Base-by-base conservation (phyloP, 1,284 basidiomycete genomes). In the Testicularia cyperi region DNA sequence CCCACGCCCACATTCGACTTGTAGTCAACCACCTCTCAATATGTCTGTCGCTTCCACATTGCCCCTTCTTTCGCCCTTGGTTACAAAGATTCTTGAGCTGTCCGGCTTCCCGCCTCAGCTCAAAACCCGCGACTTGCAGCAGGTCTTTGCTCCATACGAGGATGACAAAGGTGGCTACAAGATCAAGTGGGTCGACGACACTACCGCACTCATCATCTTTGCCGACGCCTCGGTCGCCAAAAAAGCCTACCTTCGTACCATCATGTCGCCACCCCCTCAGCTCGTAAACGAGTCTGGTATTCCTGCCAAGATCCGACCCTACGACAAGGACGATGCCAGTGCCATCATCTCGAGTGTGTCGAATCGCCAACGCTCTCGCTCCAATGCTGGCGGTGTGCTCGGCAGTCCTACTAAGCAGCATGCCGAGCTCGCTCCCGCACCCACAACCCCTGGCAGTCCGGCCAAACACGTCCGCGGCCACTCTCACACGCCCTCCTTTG, bases 141-240 rank as follows among this genome's bases (percentile, higher is more conserved):
- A 83, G 40, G 87, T 91, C 29, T 96, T 98, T 78, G 82, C 85
- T 40, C 89, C 92, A 31, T 97, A 88, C 84, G 92, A 96, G 70
- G 83, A 81, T 53, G 81, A 86, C 34, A 85, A 82, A 51, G 92
- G 92, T 27, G 94, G 92, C 15, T 96, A 95, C 82, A 90, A 92
- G 81, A 95, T 99, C 78, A 98, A 98, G 78, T 99, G 94, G 94
- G 84, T 86, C 67, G 91, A 99, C 78, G 94, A 99, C 78, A 92
- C 89, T 34, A 92, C 88, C 73, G 88, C 94, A 31, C 81, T 95
- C 72, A 87, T 97, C 72, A 92, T 99, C 58, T 99, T 99, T 77
- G 84, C 85, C 30, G 82, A 83, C 57, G 75, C 82, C 9, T 71
- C 72, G 23, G 72, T 78, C 19, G 88, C 88, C 48, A 98, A 98